Percentiles rank a stretch among this genome's conserved stretches.
Evolutionary conservation across 2,329 filamentous ascomycete genomes (phyloP).

Genomic region (Pseudocercospora fijiensis): DNA sequence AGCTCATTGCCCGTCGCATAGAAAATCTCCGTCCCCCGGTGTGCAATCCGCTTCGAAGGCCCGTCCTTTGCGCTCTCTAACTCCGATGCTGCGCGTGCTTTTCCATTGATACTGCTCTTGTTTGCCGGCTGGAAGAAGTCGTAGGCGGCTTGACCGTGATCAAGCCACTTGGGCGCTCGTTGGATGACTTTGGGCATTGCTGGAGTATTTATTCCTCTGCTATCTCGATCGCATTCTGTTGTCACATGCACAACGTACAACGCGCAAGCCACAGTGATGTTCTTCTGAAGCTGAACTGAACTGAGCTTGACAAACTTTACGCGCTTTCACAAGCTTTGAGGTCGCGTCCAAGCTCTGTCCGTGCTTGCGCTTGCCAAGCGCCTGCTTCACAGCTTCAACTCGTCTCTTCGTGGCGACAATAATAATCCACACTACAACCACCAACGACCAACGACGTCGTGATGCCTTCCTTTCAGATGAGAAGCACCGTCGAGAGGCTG

Average conservation of each 20-base stretch:
- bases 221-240: constrained; percentile 10
- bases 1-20: constrained; percentile 86
- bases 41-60: constrained; percentile 66
- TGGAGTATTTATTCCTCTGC: background rate
- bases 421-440: constrained; percentile 6
- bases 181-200: constrained; percentile 81
- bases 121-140: constrained; percentile 64
- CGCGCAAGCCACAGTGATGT: background rate
- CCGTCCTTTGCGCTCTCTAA: constrained; percentile 32
- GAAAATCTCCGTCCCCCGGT: constrained; percentile 82
- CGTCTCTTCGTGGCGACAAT: background rate
- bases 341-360: background rate
- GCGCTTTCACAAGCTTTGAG: background rate
- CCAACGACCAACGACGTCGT: constrained; percentile 18
- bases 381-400: background rate
- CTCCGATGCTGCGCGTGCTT: constrained; percentile 15
- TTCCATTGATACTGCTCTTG: constrained; percentile 12
- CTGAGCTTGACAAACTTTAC: constrained; percentile 10
- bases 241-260: background rate
- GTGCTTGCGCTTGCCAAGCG: background rate
- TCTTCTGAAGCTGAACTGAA: constrained; percentile 5
- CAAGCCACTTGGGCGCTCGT: constrained; percentile 86
- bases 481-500: constrained; percentile 82
- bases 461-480: constrained; percentile 51
- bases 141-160: constrained; percentile 72